Evolutionary conservation across 768 basidiomycete species (phyloP).

Genomic region (Boletus eberwhitei): DNA sequence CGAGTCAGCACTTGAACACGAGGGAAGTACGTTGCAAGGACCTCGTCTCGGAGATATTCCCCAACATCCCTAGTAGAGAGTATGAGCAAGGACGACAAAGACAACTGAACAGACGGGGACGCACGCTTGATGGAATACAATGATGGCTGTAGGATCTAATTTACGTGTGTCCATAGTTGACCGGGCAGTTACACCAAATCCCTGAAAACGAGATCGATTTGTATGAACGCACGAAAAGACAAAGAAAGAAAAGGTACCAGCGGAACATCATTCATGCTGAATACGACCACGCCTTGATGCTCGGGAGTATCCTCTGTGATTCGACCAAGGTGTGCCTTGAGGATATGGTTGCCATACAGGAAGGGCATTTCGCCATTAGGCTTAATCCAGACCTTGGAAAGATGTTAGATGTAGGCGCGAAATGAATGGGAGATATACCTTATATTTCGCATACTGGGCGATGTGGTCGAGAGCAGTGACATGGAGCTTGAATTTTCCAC

Average conservation of each 20-base stretch:
- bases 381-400: conserved; percentile 90
- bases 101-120: background rate
- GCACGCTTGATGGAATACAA: conserved; percentile 98
- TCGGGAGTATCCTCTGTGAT: conserved; percentile 99
- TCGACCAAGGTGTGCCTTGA: conserved; percentile 97
- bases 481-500: conserved; percentile 96
- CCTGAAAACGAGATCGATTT: conserved; percentile 45
- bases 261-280: conserved; percentile 93
- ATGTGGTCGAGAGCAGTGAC: conserved; percentile 91
- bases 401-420: background rate
- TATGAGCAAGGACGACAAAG: conserved; percentile 5
- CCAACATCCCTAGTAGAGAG: conserved; percentile 76
- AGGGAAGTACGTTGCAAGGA: conserved; percentile 29
- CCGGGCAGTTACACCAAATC: conserved; percentile 95
- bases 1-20: conserved; percentile 11
- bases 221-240: background rate
- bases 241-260: conserved; percentile 48
- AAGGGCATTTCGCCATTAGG: conserved; percentile 99
- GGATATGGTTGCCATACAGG: conserved; percentile 96
- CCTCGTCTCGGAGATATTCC: conserved; percentile 97
- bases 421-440: conserved; percentile 51
- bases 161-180: conserved; percentile 96
- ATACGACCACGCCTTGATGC: conserved; percentile 97
- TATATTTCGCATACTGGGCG: conserved; percentile 96
- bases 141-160: conserved; percentile 93